Percentiles rank a stretch among this genome's conserved stretches.
Evolutionary conservation across 2,329 filamentous ascomycete species (phyloP).

Genomic region (Nemania bipapillata): DNA sequence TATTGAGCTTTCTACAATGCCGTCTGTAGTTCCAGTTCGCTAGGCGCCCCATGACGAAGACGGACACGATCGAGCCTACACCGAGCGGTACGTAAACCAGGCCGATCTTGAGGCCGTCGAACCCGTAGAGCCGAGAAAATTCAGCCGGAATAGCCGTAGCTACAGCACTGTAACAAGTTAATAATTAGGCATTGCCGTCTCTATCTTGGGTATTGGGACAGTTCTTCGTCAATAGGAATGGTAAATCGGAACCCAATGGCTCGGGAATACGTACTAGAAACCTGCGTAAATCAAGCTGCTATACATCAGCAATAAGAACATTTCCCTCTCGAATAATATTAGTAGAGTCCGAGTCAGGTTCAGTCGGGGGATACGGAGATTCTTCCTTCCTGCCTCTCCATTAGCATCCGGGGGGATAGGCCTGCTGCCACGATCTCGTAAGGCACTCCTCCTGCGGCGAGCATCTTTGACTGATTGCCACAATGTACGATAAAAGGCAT

Average conservation of each 20-base stretch:
- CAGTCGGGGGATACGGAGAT: constrained; percentile 43
- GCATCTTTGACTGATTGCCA: constrained; percentile 48
- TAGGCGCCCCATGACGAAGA: constrained; percentile 57
- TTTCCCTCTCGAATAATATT: constrained; percentile 54
- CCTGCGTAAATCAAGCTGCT: constrained; percentile 51
- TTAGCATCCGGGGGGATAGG: constrained; percentile 31
- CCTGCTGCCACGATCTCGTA: constrained; percentile 12
- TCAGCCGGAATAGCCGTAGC: constrained; percentile 49
- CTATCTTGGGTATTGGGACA: background rate
- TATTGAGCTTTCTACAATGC: constrained; percentile 60
- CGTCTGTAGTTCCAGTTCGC: constrained; percentile 71
- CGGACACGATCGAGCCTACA: constrained; percentile 52
- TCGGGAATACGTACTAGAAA: constrained; percentile 46
- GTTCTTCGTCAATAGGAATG: background rate
- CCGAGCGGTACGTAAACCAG: constrained; percentile 55
- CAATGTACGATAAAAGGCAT: constrained; percentile 44
- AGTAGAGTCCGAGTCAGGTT: constrained; percentile 52
- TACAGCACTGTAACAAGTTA: constrained; percentile 39
- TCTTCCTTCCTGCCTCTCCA: constrained; percentile 34
- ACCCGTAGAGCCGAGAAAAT: constrained; percentile 61
- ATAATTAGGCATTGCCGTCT: background rate
- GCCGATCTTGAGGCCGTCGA: constrained; percentile 61
- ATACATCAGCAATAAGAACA: constrained; percentile 52
- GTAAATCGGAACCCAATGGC: background rate
- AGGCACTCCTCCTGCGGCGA: constrained; percentile 27